phyloP scores from a whole-genome alignment of 2,329 filamentous ascomycete species.

The Botrytis paeoniae region DNA sequence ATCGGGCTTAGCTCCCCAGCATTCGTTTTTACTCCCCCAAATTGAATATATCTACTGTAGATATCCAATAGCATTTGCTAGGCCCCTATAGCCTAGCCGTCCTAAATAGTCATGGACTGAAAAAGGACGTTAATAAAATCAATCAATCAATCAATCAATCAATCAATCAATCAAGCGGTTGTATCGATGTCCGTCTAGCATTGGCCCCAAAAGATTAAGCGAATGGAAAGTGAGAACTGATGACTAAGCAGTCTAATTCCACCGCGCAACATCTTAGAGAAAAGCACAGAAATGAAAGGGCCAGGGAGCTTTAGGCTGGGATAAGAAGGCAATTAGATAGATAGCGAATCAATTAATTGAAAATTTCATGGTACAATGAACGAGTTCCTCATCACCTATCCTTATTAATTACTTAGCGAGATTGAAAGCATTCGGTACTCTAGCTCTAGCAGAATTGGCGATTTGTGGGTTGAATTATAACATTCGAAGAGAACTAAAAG shows the following conservation, averaged over 20 bases:
- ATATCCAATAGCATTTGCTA: no score
- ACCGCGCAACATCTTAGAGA: background rate
- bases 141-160: no score
- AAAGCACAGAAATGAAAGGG: no score
- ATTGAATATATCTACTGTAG: no score
- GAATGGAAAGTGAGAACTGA: rapidly evolving
- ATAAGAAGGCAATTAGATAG: rapidly evolving
- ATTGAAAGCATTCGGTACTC: background rate
- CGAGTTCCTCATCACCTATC: background rate
- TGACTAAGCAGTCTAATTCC: background rate
- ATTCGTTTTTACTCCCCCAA: no score
- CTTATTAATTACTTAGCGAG: background rate
- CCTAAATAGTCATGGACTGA: no score
- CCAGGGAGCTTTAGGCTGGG: no score
- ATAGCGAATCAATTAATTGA: rapidly evolving
- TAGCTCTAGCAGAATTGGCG: background rate
- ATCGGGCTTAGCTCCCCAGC: no score
- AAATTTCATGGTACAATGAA: no score
- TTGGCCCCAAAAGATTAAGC: background rate
- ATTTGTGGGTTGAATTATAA: background rate
- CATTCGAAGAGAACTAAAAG: rapidly evolving
- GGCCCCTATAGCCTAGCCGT: no score
- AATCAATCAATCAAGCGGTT: no score
- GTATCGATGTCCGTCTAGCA: background rate
- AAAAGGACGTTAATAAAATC: no score